These are phyloP conservation scores for Cucurbita moschata DNA, from an alignment of 306 rosid species.

Conservation along the genomic window DNA sequence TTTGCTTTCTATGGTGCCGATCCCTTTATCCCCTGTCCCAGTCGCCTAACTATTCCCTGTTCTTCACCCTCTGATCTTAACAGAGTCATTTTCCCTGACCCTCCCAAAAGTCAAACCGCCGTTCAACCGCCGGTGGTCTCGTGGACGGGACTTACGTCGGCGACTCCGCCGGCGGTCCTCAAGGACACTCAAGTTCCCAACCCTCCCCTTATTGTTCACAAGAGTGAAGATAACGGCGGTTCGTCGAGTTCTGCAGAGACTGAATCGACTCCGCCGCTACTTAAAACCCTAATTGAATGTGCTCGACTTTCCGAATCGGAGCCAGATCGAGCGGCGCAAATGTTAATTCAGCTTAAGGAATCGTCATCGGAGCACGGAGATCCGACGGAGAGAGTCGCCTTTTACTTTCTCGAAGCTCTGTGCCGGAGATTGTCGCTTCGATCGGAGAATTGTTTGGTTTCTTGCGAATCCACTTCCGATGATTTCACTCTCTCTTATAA, in stretches of 20 bases:
- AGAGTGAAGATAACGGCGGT: conserved; percentile 14
- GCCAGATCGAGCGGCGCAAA: conserved; percentile 49
- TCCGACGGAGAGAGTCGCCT: conserved; percentile 59
- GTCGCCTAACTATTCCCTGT: conserved; percentile 33
- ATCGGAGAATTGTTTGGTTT: conserved; percentile 8
- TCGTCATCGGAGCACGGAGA: conserved; percentile 59
- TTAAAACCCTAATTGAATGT: conserved; percentile 49
- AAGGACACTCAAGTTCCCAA: conserved; percentile 20
- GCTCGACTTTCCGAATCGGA: conserved; percentile 34
- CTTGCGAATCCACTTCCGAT: conserved; percentile 25
- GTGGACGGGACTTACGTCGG: conserved; percentile 24
- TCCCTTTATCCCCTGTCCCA: conserved; percentile 40
- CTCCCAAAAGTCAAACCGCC: conserved; percentile 11
- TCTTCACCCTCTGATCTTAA: conserved; percentile 56
- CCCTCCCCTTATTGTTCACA: not conserved
- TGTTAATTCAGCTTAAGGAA: conserved; percentile 35
- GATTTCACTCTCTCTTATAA: conserved; percentile 68
- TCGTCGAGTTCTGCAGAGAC: conserved; percentile 31
- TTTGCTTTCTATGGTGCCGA: conserved; percentile 35
- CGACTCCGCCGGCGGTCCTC: conserved; percentile 12
- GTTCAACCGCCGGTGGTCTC: conserved; percentile 22
- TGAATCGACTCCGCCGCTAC: conserved; percentile 50
- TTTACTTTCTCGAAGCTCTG: conserved; percentile 55
- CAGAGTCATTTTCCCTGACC: conserved; percentile 43
- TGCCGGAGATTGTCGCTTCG: conserved; percentile 18